These are phyloP conservation scores for Raphanus sativus DNA, from an alignment of 345 rosid genomes.

Conservation along the genomic window DNA sequence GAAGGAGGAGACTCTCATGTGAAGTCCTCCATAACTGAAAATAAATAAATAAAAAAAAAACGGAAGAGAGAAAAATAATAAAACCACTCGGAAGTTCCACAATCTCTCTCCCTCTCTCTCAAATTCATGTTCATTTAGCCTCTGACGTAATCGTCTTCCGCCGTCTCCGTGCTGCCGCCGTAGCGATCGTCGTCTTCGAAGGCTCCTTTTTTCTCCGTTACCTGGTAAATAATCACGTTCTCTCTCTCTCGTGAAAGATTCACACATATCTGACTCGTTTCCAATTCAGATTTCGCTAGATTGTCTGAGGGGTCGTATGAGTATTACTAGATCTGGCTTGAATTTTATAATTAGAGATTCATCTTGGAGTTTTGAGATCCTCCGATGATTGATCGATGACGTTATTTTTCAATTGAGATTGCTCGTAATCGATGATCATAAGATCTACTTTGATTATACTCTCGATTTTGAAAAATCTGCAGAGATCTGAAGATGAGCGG, in stretches of 20 bases:
- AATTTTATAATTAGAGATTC: background rate
- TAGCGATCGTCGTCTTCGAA: background rate
- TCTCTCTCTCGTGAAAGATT: background rate
- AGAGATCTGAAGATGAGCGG: slow-evolving; percentile 54
- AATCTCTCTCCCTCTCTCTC: background rate
- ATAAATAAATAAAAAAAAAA: too few relatives aligned
- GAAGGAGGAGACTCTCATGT: background rate
- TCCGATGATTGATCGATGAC: background rate
- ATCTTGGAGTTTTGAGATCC: background rate
- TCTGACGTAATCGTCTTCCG: background rate
- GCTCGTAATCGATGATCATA: background rate
- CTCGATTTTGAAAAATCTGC: slow-evolving; percentile 2
- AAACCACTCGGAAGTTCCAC: background rate
- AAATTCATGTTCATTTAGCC: background rate
- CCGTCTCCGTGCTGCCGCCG: background rate
- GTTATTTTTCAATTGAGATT: too few relatives aligned
- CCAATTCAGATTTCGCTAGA: background rate
- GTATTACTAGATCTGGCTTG: background rate
- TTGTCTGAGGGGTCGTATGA: background rate
- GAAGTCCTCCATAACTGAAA: background rate
- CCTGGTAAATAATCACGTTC: background rate
- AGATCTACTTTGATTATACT: background rate
- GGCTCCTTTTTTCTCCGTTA: background rate
- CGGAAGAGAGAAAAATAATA: background rate
- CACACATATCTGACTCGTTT: background rate